A percentile compares a stretch with the other conserved stretches of the same genome.
These are phyloP conservation scores for Scheffersomyces insectosa DNA, from an alignment of 1,139 yeast genomes.

Conservation along the genomic window DNA sequence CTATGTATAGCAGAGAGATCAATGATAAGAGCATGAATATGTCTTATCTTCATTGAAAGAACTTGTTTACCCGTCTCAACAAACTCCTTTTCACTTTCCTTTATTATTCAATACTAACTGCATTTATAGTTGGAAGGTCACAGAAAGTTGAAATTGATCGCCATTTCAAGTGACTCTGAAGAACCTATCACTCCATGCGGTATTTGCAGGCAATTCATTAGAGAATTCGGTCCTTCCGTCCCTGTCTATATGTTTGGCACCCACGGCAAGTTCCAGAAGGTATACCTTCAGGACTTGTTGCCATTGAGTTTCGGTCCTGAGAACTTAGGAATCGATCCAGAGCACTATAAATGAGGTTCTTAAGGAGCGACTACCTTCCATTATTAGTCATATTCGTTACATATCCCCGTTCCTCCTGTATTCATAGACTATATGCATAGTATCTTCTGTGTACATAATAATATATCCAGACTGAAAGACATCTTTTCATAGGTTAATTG, in stretches of 20 bases:
- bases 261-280: conserved; percentile 46
- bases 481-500: too few species aligned
- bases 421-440: too few species aligned
- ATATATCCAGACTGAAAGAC: too few species aligned
- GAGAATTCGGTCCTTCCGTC: conserved; percentile 64
- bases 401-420: too few species aligned
- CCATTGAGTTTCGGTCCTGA: conserved; percentile 91
- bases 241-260: conserved; percentile 64
- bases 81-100: too few species aligned
- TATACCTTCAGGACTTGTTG: conserved; percentile 61
- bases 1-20: conserved; percentile 1
- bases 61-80: too few species aligned
- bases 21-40: too few species aligned
- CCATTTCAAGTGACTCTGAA: conserved; percentile 64
- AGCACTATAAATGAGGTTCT: not conserved
- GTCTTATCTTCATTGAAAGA: too few species aligned
- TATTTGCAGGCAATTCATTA: conserved; percentile 82
- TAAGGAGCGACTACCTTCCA: too few species aligned
- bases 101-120: conserved; percentile 6
- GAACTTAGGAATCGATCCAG: conserved; percentile 33
- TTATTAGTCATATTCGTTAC: too few species aligned
- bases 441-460: too few species aligned
- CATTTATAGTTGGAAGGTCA: conserved; percentile 41
- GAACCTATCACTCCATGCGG: conserved; percentile 87
- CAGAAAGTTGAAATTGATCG: conserved; percentile 57